These are phyloP conservation scores for Aspergillus diversus DNA, from an alignment of 495 filamentous ascomycete species.

Conservation along the genomic window DNA sequence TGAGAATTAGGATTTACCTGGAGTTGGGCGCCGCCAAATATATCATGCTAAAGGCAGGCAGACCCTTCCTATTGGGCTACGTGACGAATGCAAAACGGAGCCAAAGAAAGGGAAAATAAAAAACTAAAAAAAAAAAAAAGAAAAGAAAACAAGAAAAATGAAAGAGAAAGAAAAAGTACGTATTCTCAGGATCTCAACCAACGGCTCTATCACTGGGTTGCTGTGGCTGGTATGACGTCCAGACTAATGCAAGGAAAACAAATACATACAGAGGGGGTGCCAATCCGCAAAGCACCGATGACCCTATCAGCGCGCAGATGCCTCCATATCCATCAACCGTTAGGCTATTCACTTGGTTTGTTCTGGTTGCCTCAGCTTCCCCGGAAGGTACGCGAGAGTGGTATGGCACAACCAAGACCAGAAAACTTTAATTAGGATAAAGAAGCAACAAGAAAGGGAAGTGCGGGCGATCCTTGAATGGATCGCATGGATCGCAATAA, in stretches of 20 bases:
- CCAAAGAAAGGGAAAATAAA: conserved; percentile 23
- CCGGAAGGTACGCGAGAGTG: neutral
- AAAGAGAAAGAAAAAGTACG: conserved; percentile 27
- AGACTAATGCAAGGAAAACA: conserved; percentile 36
- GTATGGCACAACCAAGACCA: conserved; percentile 1
- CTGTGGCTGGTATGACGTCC: conserved; percentile 29
- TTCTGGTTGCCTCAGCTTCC: conserved; percentile 2
- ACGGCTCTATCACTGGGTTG: conserved; percentile 18
- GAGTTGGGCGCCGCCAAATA: conserved; percentile 20
- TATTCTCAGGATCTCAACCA: conserved; percentile 11
- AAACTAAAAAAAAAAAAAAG: conserved; percentile 19
- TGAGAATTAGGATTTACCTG: conserved; percentile 6
- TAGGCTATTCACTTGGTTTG: neutral
- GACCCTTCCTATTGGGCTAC: conserved; percentile 1
- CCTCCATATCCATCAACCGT: conserved; percentile 19
- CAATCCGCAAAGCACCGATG: conserved; percentile 7
- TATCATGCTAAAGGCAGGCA: conserved; percentile 15
- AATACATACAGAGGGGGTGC: conserved; percentile 27
- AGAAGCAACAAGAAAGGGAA: neutral
- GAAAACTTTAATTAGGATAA: conserved; percentile 5
- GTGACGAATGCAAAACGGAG: conserved; percentile 12
- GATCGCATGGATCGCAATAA: neutral
- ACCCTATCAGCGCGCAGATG: conserved; percentile 14
- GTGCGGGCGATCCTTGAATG: neutral
- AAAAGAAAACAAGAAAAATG: conserved; percentile 1